A percentile compares a stretch with the other conserved stretches of the same genome.
Conservation (phyloP, 2,329 filamentous ascomycete genomes). For the Beauveria varroae region DNA sequence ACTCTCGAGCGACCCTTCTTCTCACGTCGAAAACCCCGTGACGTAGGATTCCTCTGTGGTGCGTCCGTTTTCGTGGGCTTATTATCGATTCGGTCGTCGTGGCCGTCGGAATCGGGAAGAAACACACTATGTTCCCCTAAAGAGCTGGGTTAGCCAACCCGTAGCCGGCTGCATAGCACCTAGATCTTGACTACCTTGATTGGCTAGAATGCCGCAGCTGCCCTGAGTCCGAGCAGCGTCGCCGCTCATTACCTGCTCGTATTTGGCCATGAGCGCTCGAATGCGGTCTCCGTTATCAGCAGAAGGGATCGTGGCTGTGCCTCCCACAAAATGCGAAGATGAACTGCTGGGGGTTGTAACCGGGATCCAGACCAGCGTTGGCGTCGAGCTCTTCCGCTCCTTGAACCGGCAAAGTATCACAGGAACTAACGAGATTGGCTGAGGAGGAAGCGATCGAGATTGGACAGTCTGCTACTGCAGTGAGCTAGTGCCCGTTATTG, state of each 20-base stretch:
- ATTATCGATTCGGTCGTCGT: not conserved
- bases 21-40: not conserved
- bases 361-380: not conserved
- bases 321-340: not conserved
- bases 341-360: not conserved
- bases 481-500: not conserved
- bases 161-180: not conserved
- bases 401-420: not conserved
- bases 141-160: not conserved
- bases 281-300: not conserved
- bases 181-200: not conserved
- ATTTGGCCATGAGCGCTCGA: not conserved
- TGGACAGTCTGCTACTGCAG: not conserved
- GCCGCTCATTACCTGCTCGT: not conserved
- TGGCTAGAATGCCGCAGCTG: not conserved
- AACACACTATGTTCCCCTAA: slow-evolving; percentile 7
- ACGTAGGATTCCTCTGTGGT: not conserved
- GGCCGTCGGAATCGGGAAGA: not conserved
- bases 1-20: no score
- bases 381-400: not conserved
- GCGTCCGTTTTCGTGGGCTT: not conserved
- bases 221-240: not conserved
- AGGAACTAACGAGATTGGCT: not conserved
- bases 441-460: not conserved
- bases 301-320: not conserved